Percentiles rank a stretch among this genome's conserved stretches.
Evolutionary conservation across 176 grass and related monocot genomes (phyloP).

Genomic region (Phragmites australis): DNA sequence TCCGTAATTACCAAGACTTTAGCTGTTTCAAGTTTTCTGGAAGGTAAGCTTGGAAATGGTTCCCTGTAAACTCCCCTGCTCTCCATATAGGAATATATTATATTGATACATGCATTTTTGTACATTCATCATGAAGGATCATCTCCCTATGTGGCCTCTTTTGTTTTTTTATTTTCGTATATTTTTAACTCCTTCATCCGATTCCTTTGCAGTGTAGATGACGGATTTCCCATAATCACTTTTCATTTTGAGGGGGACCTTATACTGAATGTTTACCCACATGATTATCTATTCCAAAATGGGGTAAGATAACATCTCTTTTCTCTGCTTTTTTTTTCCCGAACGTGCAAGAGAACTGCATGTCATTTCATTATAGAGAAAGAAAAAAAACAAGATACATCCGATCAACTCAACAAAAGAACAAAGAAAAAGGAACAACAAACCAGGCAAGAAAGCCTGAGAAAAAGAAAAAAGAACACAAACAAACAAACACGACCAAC

Average conservation of each 20-base stretch:
- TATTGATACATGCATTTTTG: slow-evolving; percentile 1
- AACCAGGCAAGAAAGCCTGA: too few relatives aligned
- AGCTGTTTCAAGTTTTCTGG: slow-evolving; percentile 74
- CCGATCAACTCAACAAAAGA: too few relatives aligned
- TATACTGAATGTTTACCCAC: slow-evolving; percentile 75
- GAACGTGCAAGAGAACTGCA: too few relatives aligned
- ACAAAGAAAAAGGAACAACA: too few relatives aligned
- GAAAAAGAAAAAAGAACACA: too few relatives aligned
- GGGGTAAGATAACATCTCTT: slow-evolving; percentile 57
- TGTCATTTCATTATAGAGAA: too few relatives aligned
- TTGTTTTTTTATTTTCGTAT: slow-evolving; percentile 5
- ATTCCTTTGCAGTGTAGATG: slow-evolving; percentile 67
- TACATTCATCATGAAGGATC: neutral
- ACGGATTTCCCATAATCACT: slow-evolving; percentile 72
- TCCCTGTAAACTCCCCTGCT: neutral
- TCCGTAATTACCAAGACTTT: slow-evolving; percentile 58
- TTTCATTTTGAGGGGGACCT: slow-evolving; percentile 80
- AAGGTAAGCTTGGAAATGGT: slow-evolving; percentile 48
- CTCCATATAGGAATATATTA: neutral
- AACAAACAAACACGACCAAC: too few relatives aligned
- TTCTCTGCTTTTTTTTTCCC: neutral
- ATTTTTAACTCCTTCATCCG: slow-evolving; percentile 28
- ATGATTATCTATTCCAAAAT: slow-evolving; percentile 93
- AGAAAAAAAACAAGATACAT: too few relatives aligned
- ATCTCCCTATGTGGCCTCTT: neutral